Base-by-base conservation (phyloP, 2,329 filamentous ascomycete species). In the Endothia cerciana region DNA sequence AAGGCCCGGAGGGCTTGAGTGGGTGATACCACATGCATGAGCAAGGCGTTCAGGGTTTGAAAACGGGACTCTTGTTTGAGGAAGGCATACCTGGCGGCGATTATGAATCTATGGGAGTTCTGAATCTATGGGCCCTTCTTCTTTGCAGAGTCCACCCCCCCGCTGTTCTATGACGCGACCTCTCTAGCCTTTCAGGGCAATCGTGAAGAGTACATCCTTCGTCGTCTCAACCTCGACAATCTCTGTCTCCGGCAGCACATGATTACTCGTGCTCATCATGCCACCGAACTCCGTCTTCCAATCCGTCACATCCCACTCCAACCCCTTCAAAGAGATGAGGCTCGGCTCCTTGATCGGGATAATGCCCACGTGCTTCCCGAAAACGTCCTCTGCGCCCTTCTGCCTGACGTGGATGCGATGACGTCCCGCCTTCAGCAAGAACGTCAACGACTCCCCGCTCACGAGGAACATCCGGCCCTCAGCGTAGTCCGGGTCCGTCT, bases 221-320 rank as follows among this genome's bases (percentile, higher is more conserved):
- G 82, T 85, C 30, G 89, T 89, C 73, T 85, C 78, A 43, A 94
- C 79, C 70, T 86, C 83, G 28, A 93, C 84, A 4, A 87, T 83
- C 60, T 83, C 81, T 4, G 84, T 86, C 57, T 81, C 80, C 0
- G 84, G 84, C 67, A 84, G 71, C 33, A 94, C 86, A 72, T 93
- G 90, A 77, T 95, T 95, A 77, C 91, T 95, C 65, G 92, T 94
- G 75, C 91, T 94, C 66, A 94, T 74, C 70, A 85, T 83, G 0
- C 88, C 89, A 8, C 91, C 91, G 74, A 95, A 91, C 72, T 86
- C 82, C 0, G 91, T 97, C 70, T 85, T 79, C 93, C 94, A 97
- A 67, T 92, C 82, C 66, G 83, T 75, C 1, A 99, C 91, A 77
- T 99, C 93, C 95, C 95, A 99, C 75, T 97, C 89, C 25, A 98